Conservation (phyloP, 306 rosid genomes). For the Rosa chinensis region DNA sequence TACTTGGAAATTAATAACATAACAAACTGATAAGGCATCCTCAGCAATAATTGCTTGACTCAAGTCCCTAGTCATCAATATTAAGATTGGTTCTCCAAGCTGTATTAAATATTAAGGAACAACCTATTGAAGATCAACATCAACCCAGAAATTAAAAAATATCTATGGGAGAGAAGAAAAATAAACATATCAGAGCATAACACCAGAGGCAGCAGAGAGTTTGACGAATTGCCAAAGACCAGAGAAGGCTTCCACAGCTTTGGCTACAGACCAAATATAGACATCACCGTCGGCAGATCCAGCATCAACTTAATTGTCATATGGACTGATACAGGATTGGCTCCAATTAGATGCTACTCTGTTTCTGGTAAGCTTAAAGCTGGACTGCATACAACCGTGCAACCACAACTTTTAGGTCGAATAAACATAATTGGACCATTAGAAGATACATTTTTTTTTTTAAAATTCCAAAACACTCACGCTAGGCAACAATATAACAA, state of each 20-base stretch:
- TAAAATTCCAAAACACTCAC: too few species aligned
- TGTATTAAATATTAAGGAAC: slow-evolving; percentile 13
- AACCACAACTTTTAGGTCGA: too few species aligned
- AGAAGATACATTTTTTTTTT: too few species aligned
- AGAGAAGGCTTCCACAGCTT: slow-evolving; percentile 56
- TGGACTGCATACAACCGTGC: too few species aligned
- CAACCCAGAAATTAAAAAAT: background rate
- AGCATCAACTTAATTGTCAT: slow-evolving; percentile 82
- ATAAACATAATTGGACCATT: too few species aligned
- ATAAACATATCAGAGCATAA: slow-evolving; percentile 32
- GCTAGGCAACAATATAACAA: too few species aligned
- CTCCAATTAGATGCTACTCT: slow-evolving; percentile 95
- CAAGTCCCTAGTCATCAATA: slow-evolving; percentile 57
- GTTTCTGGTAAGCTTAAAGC: slow-evolving; percentile 42
- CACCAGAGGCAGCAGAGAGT: slow-evolving; percentile 46
- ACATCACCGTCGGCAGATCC: slow-evolving; percentile 92
- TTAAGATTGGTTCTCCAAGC: slow-evolving; percentile 64
- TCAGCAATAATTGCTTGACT: too few species aligned
- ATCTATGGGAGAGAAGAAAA: background rate
- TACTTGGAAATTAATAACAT: too few species aligned
- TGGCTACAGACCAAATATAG: slow-evolving; percentile 74
- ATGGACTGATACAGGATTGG: slow-evolving; percentile 94
- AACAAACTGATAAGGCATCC: too few species aligned
- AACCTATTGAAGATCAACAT: background rate
- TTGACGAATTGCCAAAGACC: slow-evolving; percentile 70